Base-by-base conservation (phyloP, 805 yeast genomes). In the Hanseniaspora pseudoguilliermondii region DNA sequence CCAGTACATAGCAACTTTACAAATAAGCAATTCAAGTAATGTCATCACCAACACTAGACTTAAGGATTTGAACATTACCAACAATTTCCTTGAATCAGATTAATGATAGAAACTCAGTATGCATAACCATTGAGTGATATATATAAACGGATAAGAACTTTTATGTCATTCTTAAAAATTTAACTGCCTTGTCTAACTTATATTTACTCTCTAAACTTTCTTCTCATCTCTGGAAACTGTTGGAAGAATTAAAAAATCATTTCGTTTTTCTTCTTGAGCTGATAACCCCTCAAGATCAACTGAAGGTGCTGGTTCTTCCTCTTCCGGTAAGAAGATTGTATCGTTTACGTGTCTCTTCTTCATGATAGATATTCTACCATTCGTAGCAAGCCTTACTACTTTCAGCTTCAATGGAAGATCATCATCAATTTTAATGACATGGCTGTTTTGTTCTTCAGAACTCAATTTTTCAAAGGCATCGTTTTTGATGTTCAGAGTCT, bases 301-400 rank as follows among this genome's bases (percentile, higher is more conserved):
- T 13, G 20, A n/a, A 6, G 36, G 25, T 2, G 42, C 44, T 20
- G 3, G 25, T 6, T 44, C 18, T 18, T 36, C 47, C 9, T 40
- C 42, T 47, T 74, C 77, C 16, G 73, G 71, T 13, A 84, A 65
- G 60, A 83, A 76, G 63, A 77, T 84, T 0, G 84, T 74, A 44
- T 67, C 73, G 0, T 78, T 72, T 5, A 80, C 69, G 13, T 76
- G 64, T 62, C 79, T 83, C 71, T 83, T 87, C 69, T 87, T 88
- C 6, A 79, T 69, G 0, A 79, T 76, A 5, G 84, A 69, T 39
- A 90, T 85, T 67, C 84, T 88, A 39, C 96, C 96, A 34, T 87
- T 85, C 7, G 96, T 96, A 13, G 97, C 96, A 51, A 93, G 71
- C 63, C 89, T 83, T 1, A 95, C 84, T 16, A 65, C 62, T 57